Base-by-base conservation (phyloP, 1,284 basidiomycete species). In the Lentinula novae-zelandiae region DNA sequence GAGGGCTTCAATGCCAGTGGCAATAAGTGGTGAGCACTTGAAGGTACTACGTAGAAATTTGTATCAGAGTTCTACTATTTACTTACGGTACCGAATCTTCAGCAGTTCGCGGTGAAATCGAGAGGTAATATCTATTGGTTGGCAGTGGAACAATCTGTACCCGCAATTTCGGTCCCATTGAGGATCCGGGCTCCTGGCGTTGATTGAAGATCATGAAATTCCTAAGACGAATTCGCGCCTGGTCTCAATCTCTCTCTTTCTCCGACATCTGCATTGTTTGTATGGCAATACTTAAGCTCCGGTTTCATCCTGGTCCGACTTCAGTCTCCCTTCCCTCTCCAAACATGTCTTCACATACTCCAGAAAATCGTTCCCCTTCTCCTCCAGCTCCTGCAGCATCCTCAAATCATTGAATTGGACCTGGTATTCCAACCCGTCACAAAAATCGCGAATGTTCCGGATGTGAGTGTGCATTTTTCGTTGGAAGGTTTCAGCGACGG, bases 381-480 rank as follows among this genome's bases (percentile, higher is more conserved):
- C 40, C 27, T 61, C 53, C 33, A 71, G 56, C 62, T 17, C 63
- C 61, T 50, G 69, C 58, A 73, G 61, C 65, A 74, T 69, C 33
- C 69, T 64, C 48, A 62, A 61, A 63, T 75, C 73, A 53, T 70
- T 68, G 48, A 73, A 73, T 46, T 69, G 72, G 38, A 73, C 50
- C 60, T 75, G 72, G 57, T 70, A 74, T 61, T 75, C 73, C 63
- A 74, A 63, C 13, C 72, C 71, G 58, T 71, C 68, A 57, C 70
- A 71, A 53, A 74, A 74, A 57, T 72, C 70, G 7, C 72, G 69
- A 46, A 74, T 72, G 53, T 67, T 65, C 20, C 62, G 60, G 34
- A 75, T 72, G 57, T 73, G 70, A 36, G 66, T 60, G 36, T 62
- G 63, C 70, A 73, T 73, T 13, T 67, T 67, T 46, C 61, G 57